Evolutionary conservation across 345 rosid species (phyloP).

Genomic region (Eutrema heterophyllum): DNA sequence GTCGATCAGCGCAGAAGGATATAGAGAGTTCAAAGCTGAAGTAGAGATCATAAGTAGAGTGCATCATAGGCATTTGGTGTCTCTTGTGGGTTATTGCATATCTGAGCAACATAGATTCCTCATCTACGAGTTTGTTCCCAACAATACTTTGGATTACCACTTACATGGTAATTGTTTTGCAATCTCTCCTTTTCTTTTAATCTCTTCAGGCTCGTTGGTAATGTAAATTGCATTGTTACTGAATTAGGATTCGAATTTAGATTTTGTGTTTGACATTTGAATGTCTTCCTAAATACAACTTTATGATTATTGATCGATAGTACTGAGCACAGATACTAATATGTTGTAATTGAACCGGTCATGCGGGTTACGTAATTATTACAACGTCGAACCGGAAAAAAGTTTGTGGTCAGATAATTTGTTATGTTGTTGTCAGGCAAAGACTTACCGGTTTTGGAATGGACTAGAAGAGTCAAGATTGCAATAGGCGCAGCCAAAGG

Average conservation of each 20-base stretch:
- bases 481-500: constrained; percentile 83
- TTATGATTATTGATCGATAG: too few relatives aligned
- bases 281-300: not conserved
- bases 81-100: constrained; percentile 59
- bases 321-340: too few relatives aligned
- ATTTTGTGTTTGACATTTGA: not conserved
- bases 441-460: constrained; percentile 49
- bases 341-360: too few relatives aligned
- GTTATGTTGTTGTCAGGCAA: constrained; percentile 33
- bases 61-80: constrained; percentile 50
- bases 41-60: constrained; percentile 38
- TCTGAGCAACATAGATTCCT: constrained; percentile 36
- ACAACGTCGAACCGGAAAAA: not conserved
- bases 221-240: not conserved
- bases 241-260: not conserved
- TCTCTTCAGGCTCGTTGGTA: not conserved
- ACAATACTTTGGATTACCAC: constrained; percentile 33
- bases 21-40: constrained; percentile 37
- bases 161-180: constrained; percentile 28
- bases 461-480: constrained; percentile 46
- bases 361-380: too few relatives aligned
- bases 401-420: not conserved
- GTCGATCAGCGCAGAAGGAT: constrained; percentile 26
- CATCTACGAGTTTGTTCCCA: constrained; percentile 36
- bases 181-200: not conserved